Percentiles rank a stretch among this genome's conserved stretches.
Evolutionary conservation across 345 rosid species (phyloP).

Genomic region (Linum tenue): DNA sequence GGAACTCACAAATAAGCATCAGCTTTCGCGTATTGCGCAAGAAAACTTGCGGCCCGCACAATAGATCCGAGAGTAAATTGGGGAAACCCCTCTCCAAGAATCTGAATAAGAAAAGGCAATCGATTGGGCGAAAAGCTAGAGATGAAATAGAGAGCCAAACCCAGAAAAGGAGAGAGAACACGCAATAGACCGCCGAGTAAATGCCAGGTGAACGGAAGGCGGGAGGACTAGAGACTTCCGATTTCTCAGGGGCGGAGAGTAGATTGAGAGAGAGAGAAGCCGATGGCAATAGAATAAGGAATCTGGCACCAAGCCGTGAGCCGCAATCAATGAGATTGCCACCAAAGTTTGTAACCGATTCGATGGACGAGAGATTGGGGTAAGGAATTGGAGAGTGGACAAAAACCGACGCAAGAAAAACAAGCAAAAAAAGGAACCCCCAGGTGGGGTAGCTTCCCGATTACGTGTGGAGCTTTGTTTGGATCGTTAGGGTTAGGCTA

Average conservation of each 20-base stretch:
- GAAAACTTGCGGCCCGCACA: neutral
- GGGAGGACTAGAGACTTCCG: neutral
- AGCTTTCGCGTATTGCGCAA: neutral
- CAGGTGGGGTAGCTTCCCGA: neutral
- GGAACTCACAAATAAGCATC: neutral
- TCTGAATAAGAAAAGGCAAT: neutral
- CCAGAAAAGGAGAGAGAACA: neutral
- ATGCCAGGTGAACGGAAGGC: conserved; percentile 2
- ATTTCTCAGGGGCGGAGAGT: neutral
- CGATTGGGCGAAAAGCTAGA: neutral
- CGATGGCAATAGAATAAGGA: neutral
- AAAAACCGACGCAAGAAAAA: too few species aligned
- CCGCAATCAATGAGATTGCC: conserved; percentile 10
- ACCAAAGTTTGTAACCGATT: neutral
- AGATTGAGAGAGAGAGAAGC: neutral
- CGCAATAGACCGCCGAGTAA: neutral
- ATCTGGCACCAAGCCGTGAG: conserved; percentile 10
- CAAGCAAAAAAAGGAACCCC: too few species aligned
- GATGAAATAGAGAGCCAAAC: neutral
- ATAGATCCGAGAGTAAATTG: neutral
- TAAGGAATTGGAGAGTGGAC: neutral
- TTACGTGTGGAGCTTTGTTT: neutral
- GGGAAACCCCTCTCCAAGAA: neutral
- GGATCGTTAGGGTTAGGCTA: neutral
- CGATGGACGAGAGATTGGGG: neutral